A percentile compares a stretch with the other conserved stretches of the same genome.
Evolutionary conservation across 179 eudicot genomes (phyloP).

Genomic region (Sideroxylon spinosum): DNA sequence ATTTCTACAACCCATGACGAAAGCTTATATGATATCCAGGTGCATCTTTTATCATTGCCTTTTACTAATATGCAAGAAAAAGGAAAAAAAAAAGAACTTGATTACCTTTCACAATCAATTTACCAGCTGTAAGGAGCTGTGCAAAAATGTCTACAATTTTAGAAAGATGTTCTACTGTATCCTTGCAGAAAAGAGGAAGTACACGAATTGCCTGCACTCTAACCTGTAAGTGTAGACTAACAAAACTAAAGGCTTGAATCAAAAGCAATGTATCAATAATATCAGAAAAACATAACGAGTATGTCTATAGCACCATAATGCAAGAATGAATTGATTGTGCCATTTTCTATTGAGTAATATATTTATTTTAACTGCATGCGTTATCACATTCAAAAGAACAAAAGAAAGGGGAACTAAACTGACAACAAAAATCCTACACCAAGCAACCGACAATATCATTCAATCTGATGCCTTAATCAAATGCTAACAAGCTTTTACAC

Average conservation of each 20-base stretch:
- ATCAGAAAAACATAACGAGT: not conserved
- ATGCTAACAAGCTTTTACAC: too few species aligned
- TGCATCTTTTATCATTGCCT: not conserved
- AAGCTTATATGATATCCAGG: not conserved
- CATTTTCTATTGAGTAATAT: not conserved
- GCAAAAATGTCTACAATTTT: conserved; percentile 90
- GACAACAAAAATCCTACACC: not conserved
- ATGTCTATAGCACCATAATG: not conserved
- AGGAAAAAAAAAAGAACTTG: too few species aligned
- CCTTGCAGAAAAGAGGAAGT: conserved; percentile 97
- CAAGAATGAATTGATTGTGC: conserved; percentile 3
- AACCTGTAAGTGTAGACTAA: conserved; percentile 42
- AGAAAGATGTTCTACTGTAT: conserved; percentile 78
- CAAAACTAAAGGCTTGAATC: not conserved
- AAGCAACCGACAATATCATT: not conserved
- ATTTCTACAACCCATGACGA: not conserved
- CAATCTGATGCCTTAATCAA: not conserved
- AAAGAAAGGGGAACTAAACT: not conserved
- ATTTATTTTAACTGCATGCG: not conserved
- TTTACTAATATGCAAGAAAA: too few species aligned
- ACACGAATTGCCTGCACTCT: conserved; percentile 98
- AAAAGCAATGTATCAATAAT: not conserved
- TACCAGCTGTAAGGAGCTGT: conserved; percentile 94
- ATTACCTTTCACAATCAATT: conserved; percentile 11
- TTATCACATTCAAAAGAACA: not conserved